These are phyloP conservation scores for Metschnikowia lochheadii DNA, from an alignment of 805 yeast genomes.

Conservation along the genomic window DNA sequence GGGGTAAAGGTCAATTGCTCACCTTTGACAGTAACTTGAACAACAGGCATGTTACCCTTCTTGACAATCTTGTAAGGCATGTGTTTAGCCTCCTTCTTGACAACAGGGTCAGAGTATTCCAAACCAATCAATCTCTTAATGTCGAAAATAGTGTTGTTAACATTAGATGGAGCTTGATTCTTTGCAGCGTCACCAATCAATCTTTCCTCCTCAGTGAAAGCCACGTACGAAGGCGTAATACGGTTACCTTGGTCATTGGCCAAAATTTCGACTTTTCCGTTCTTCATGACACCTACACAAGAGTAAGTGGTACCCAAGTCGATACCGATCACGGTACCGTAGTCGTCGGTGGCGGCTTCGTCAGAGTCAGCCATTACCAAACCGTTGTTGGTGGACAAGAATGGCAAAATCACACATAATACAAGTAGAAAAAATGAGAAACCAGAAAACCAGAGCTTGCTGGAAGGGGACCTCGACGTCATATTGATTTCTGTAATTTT, in stretches of 20 bases:
- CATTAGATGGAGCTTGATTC: conserved; percentile 95
- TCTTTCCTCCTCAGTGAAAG: conserved; percentile 90
- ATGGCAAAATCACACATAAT: conserved; percentile 37
- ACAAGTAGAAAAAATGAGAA: conserved; percentile 29
- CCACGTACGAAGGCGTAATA: conserved; percentile 94
- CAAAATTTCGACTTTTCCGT: conserved; percentile 89
- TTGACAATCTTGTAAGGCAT: conserved; percentile 79
- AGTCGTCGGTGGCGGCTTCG: conserved; percentile 33
- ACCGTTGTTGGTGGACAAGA: conserved; percentile 22
- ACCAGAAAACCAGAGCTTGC: conserved; percentile 26
- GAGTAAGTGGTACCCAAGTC: conserved; percentile 94
- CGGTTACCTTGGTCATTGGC: conserved; percentile 99
- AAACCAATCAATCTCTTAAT: conserved; percentile 94
- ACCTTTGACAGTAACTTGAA: conserved; percentile 77
- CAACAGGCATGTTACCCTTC: conserved; percentile 73
- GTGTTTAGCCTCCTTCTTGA: conserved; percentile 69
- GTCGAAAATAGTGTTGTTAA: conserved; percentile 84
- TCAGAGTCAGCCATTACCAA: conserved; percentile 21
- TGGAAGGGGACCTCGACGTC: conserved; percentile 8
- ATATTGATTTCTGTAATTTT: background rate
- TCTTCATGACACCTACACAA: conserved; percentile 92
- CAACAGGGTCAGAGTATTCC: conserved; percentile 35
- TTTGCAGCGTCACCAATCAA: conserved; percentile 95
- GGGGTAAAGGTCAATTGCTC: conserved; percentile 87
- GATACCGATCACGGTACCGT: conserved; percentile 85